phyloP scores from a whole-genome alignment of 1,139 yeast genomes.

The Candida sp. region DNA sequence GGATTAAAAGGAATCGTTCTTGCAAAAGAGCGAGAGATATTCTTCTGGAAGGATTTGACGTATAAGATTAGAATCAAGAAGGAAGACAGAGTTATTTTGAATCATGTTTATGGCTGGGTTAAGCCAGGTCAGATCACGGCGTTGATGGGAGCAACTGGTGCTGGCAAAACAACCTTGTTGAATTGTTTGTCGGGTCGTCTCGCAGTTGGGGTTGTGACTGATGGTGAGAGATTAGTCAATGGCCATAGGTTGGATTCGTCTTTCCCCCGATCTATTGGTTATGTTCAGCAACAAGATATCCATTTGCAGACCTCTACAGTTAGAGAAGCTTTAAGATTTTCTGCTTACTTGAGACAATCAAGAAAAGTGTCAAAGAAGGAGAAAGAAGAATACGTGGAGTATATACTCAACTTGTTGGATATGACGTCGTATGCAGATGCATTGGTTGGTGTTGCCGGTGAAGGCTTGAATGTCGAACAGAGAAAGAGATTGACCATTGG shows the following conservation, averaged over 20 bases:
- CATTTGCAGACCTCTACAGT: slow-evolving; percentile 41
- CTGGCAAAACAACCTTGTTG: slow-evolving; percentile 39
- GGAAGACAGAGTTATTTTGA: slow-evolving; percentile 65
- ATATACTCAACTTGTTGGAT: slow-evolving; percentile 31
- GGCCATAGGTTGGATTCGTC: slow-evolving; percentile 36
- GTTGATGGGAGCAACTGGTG: slow-evolving; percentile 39
- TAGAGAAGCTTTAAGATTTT: slow-evolving; percentile 38
- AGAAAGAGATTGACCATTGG: slow-evolving; percentile 43
- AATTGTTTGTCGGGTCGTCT: slow-evolving; percentile 37
- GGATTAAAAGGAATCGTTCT: slow-evolving; percentile 1
- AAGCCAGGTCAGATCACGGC: slow-evolving; percentile 36
- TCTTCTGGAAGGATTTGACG: slow-evolving; percentile 82
- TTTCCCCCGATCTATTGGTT: slow-evolving; percentile 45
- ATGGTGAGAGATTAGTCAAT: slow-evolving; percentile 41
- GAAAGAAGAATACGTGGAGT: slow-evolving; percentile 39
- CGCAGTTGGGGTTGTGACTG: slow-evolving; percentile 36
- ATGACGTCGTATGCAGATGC: slow-evolving; percentile 34
- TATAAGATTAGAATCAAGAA: slow-evolving; percentile 71
- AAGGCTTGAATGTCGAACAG: slow-evolving; percentile 45
- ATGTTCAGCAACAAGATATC: slow-evolving; percentile 44
- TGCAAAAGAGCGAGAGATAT: slow-evolving; percentile 43
- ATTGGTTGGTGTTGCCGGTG: slow-evolving; percentile 45
- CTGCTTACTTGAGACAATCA: slow-evolving; percentile 43
- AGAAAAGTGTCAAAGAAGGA: slow-evolving; percentile 28
- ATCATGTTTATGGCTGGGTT: slow-evolving; percentile 72